Percentiles rank a stretch among this genome's conserved stretches.
These are phyloP conservation scores for Echites panduratus DNA, from an alignment of 257 asterid genomes.

Conservation along the genomic window DNA sequence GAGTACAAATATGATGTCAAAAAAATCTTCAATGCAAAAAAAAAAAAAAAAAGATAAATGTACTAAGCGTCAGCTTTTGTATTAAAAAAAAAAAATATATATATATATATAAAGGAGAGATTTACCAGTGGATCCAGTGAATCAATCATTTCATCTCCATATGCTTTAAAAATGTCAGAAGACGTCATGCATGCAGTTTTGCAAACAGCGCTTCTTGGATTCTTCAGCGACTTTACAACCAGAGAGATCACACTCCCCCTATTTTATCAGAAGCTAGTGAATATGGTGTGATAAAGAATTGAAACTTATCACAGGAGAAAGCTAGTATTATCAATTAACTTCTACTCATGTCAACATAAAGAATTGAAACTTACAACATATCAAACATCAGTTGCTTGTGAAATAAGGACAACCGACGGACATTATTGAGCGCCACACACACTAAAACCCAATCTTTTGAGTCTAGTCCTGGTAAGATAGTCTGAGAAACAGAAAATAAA, in stretches of 20 bases:
- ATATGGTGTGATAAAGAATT: too few relatives aligned
- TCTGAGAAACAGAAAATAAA: conserved; percentile 31
- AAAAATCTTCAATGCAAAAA: neutral
- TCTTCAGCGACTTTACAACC: conserved; percentile 71
- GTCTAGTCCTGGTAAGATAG: conserved; percentile 58
- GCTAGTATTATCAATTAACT: conserved; percentile 5
- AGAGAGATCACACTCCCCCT: conserved; percentile 59
- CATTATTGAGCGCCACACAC: conserved; percentile 78
- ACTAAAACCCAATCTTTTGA: conserved; percentile 84
- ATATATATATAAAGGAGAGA: too few relatives aligned
- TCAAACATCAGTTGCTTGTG: conserved; percentile 68
- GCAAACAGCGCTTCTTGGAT: conserved; percentile 93
- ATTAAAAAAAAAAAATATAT: conserved; percentile 7
- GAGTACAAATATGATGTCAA: conserved; percentile 6
- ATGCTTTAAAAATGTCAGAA: conserved; percentile 75
- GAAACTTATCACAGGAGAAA: conserved; percentile 17
- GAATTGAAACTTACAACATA: conserved; percentile 57
- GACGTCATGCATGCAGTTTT: conserved; percentile 87
- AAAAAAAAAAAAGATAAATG: conserved; percentile 5
- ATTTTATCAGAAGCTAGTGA: conserved; percentile 20
- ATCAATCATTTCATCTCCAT: conserved; percentile 58
- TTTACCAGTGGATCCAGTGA: conserved; percentile 78
- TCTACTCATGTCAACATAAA: conserved; percentile 11
- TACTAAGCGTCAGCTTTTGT: conserved; percentile 7
- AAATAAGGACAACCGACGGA: conserved; percentile 60